Evolutionary conservation across 2,329 filamentous ascomycete genomes (phyloP), one percentile per base, ranked within the genome.

Genomic region (Penicillium sp.): DNA sequence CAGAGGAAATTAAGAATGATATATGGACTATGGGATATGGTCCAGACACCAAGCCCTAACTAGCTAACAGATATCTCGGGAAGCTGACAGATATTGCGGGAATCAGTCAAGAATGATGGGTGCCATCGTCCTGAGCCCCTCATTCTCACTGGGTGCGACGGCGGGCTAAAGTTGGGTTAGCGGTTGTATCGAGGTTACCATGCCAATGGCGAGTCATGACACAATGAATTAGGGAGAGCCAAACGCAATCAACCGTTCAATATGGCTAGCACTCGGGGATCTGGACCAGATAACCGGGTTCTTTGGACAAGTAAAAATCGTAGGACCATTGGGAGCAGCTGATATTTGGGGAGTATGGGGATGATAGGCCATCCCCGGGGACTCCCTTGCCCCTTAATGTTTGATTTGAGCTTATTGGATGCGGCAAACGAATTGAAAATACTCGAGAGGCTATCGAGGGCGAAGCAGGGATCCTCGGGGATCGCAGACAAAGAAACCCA

Each of bases 401-500:
- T 29, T 35, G 6, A 12, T 40, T 40, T 16, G 12, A 13, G n/a
- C 9, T 35, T 3, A 50, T 46, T 50, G 41, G 41, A 35, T 9
- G 44, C 2, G 11, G 2, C 30, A 30, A 29, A 40, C 34, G 18
- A 36, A 44, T n/a, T 13, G 41, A 14, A 35, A 4, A 27, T 22
- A 25, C 16, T 42, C 27, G 11, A 43, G 25, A 43, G 33, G 28
- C 33, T 44, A 44, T 44, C 41, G 18, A 18, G 41, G 29, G 29
- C 34, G 18, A 34, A 35, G 40, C 47, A 50, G 41, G 47, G 47
- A 30, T 46, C 2, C 7, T 36, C 41, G 47, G 47, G 47, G 18
- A 50, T 43, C 8, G 40, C 47, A 40, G 40, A 50, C 47, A 50
- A 50, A 50, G 47, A 50, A 49, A 46, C 34, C 13, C 33, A 44